phyloP scores from a whole-genome alignment of 2,329 filamentous ascomycete species.

The Hyphodiscus sp. region DNA sequence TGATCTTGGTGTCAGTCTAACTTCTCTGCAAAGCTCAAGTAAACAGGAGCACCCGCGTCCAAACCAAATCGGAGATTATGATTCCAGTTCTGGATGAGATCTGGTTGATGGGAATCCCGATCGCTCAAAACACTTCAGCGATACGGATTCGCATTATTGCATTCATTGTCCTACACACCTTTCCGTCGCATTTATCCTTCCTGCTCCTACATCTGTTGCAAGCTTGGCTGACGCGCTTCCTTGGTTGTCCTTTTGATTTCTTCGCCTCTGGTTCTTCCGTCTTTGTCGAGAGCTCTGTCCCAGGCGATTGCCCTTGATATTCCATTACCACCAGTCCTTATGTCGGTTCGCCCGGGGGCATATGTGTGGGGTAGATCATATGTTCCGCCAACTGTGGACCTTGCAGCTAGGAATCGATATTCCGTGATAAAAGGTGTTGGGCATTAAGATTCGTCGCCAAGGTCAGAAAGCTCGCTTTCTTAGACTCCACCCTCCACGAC shows the following conservation, averaged over 20 bases:
- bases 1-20: no score
- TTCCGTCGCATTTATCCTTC: conserved; percentile 56
- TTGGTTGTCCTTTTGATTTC: conserved; percentile 20
- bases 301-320: neutral
- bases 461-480: neutral
- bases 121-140: no score
- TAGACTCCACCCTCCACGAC: neutral
- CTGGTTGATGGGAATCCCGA: no score
- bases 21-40: no score
- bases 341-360: neutral
- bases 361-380: neutral
- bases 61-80: no score
- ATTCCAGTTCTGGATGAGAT: no score
- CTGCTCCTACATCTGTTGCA: conserved; percentile 48
- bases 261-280: conserved; percentile 9
- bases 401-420: neutral
- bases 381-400: neutral
- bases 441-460: neutral
- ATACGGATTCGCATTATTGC: no score
- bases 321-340: conserved; percentile 7
- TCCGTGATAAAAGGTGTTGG: neutral
- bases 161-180: conserved; percentile 10
- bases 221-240: conserved; percentile 41
- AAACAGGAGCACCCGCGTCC: no score
- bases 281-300: conserved; percentile 8